A percentile compares a stretch with the other conserved stretches of the same genome.
Evolutionary conservation across 257 asterid species (phyloP).

Genomic region (Cordia subcordata): DNA sequence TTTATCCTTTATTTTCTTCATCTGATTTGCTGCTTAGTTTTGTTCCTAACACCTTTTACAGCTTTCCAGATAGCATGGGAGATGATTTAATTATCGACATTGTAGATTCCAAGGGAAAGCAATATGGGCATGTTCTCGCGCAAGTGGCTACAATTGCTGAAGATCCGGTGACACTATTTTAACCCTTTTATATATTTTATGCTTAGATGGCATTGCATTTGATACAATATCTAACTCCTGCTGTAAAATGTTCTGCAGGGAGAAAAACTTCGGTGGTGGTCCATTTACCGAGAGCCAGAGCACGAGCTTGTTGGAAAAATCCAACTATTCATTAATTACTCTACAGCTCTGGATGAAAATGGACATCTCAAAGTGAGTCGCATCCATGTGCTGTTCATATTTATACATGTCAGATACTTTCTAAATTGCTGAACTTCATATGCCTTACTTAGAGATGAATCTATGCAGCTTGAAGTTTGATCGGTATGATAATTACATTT

Average conservation of each 20-base stretch:
- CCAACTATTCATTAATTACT: slow-evolving; percentile 41
- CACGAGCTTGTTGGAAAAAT: slow-evolving; percentile 50
- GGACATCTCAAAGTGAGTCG: slow-evolving; percentile 40
- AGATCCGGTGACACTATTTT: slow-evolving; percentile 29
- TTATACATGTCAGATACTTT: too few species aligned
- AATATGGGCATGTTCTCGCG: slow-evolving; percentile 47
- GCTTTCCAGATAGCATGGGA: slow-evolving; percentile 53
- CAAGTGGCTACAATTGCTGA: slow-evolving; percentile 55
- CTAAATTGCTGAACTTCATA: too few species aligned
- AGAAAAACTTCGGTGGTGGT: slow-evolving; percentile 54
- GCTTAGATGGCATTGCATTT: not conserved
- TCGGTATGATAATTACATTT: too few species aligned
- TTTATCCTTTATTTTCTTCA: slow-evolving; percentile 2
- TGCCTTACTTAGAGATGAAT: too few species aligned
- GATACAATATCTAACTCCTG: slow-evolving; percentile 12
- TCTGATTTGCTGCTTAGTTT: slow-evolving; percentile 6
- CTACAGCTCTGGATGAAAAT: slow-evolving; percentile 40
- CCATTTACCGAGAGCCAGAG: slow-evolving; percentile 47
- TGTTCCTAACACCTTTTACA: slow-evolving; percentile 26
- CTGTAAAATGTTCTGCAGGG: slow-evolving; percentile 28
- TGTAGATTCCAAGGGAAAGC: slow-evolving; percentile 44
- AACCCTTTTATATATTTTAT: slow-evolving; percentile 2
- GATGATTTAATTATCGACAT: slow-evolving; percentile 48
- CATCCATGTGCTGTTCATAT: not conserved
- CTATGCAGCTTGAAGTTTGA: too few species aligned